Evolutionary conservation across 1,139 yeast species (phyloP), one percentile per base, ranked within the genome.

Genomic region (Pichia sp.): DNA sequence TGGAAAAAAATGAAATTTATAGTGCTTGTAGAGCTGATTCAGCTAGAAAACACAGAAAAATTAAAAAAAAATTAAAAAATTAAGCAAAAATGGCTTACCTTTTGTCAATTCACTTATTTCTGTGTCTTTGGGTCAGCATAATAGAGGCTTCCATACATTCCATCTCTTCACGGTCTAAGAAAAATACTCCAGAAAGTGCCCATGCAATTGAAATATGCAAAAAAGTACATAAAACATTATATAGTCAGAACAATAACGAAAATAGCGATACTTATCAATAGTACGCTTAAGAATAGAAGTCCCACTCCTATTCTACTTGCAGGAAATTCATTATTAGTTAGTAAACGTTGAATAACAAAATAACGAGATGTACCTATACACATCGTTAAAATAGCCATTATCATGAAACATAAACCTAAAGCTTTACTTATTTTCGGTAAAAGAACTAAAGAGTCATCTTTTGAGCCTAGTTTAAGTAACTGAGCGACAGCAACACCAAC

Each of bases 401-500:
- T 15, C 1, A 50, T 39, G 26, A 49, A 49, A 20, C 45, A 43
- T 11, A 50, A 26, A 14, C 53, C 53, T 18, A 50, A 38, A 7
- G 45, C 49, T 34, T 48, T 47, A 33, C 52, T 46, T 28, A 46
- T 23, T 18, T 35, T 21, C 15, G 42, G 17, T 10, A 46, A 18
- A 10, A 40, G 6, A 11, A 21, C 17, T 4, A 26, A 15, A 1
- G 36, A 28, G 2, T 31, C 28, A 5, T 40, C 39, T 2, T 35
- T 20, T 5, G 37, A 45, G 2, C 60, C 49, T 12, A 75, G 54
- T 34, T 74, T 67, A 46, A 74, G 66, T 45, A 76, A 55, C 52
- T 75, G 80, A 0, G 79, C 64, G 8, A 75, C 61, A 14, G 77
- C 80, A 3, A 76, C 75, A 1, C 82, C 82, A 20, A 72, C 68